Evolutionary conservation across 257 asterid species (phyloP).

Genomic region (Capsicum rhomboideum): DNA sequence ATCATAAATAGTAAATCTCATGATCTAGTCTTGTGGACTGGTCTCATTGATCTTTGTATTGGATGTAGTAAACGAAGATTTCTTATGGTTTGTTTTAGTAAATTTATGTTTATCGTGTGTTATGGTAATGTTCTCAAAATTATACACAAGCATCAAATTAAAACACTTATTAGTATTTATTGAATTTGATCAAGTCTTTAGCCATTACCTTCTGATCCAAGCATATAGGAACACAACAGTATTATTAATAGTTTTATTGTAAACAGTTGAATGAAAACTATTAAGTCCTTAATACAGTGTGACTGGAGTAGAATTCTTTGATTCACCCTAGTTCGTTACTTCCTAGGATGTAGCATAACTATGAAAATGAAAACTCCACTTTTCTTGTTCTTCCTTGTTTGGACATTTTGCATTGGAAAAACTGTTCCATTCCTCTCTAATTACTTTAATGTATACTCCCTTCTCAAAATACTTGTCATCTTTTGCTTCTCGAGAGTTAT

Average conservation of each 20-base stretch:
- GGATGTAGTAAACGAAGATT: background rate
- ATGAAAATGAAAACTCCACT: background rate
- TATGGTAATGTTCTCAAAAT: background rate
- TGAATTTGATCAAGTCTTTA: background rate
- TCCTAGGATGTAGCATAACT: background rate
- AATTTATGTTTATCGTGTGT: background rate
- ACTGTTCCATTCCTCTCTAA: background rate
- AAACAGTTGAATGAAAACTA: background rate
- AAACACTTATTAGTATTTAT: background rate
- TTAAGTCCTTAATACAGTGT: background rate
- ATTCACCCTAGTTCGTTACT: background rate
- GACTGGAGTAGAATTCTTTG: background rate
- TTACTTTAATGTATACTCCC: background rate
- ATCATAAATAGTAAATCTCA: background rate
- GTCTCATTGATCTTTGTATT: background rate
- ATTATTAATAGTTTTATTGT: no score
- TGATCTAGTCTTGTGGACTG: background rate
- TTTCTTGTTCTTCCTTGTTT: background rate
- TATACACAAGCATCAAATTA: background rate
- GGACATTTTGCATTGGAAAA: background rate
- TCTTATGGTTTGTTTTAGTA: background rate
- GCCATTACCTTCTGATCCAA: background rate
- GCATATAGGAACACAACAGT: background rate
- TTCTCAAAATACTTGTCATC: no score
- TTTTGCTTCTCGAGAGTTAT: no score